A percentile compares a stretch with the other conserved stretches of the same genome.
Conservation (phyloP, 2,329 filamentous ascomycete species). For the Truncatella angustata region DNA sequence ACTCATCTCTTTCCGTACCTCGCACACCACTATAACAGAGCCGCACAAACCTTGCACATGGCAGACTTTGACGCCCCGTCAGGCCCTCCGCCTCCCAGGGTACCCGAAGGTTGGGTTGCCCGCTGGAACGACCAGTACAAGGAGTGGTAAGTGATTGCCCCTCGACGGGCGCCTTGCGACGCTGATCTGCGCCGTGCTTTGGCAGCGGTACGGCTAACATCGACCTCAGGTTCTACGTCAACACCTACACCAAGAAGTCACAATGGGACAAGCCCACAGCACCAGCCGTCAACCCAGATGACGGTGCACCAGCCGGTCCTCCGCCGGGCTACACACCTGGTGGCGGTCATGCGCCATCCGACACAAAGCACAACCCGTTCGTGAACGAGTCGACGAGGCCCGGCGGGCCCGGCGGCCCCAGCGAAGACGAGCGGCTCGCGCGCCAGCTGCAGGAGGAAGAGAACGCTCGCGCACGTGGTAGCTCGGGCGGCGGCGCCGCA, state of each 20-base stretch:
- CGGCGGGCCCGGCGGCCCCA: slow-evolving; percentile 13
- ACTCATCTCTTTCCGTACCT: neutral
- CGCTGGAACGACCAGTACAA: slow-evolving; percentile 86
- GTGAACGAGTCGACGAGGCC: slow-evolving; percentile 33
- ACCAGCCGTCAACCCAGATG: slow-evolving; percentile 56
- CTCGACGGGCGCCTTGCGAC: too few relatives aligned
- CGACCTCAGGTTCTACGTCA: slow-evolving; percentile 78
- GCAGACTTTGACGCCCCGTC: slow-evolving; percentile 52
- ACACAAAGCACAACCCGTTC: slow-evolving; percentile 73
- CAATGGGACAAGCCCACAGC: slow-evolving; percentile 84
- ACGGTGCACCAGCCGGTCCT: slow-evolving; percentile 51
- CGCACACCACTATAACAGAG: neutral
- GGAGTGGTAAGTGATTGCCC: slow-evolving; percentile 66
- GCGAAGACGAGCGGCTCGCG: slow-evolving; percentile 51
- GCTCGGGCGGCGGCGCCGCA: slow-evolving; percentile 27
- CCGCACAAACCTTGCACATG: slow-evolving; percentile 36
- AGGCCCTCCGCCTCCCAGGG: slow-evolving; percentile 56
- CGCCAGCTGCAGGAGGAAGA: slow-evolving; percentile 82
- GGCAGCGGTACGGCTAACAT: neutral
- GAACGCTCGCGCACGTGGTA: slow-evolving; percentile 54
- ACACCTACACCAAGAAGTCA: slow-evolving; percentile 82
- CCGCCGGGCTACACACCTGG: slow-evolving; percentile 66
- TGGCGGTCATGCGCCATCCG: slow-evolving; percentile 40
- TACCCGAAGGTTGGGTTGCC: slow-evolving; percentile 80
- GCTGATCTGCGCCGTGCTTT: too few relatives aligned